Conservation (phyloP, 345 rosid species). For the Camelina laxa region DNA sequence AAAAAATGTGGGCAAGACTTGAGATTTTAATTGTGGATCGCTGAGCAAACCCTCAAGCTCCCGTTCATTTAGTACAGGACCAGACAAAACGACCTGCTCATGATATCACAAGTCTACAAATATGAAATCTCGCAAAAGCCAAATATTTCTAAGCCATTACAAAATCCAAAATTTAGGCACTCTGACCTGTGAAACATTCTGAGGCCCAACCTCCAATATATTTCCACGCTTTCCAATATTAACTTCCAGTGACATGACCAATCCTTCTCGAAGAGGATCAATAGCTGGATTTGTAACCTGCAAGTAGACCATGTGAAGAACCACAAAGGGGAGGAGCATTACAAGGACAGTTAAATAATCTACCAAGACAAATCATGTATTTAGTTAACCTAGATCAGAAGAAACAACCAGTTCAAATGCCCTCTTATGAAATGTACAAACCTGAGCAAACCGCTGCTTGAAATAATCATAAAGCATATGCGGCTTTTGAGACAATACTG, state of each 20-base stretch:
- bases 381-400: conserved; percentile 5
- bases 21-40: conserved; percentile 71
- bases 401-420: background rate
- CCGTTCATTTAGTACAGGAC: conserved; percentile 93
- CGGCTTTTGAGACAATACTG: conserved; percentile 86
- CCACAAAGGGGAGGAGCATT: conserved; percentile 20
- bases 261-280: conserved; percentile 96
- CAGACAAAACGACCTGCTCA: conserved; percentile 76
- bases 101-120: conserved; percentile 27
- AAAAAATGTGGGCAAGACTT: conserved; percentile 73
- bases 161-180: conserved; percentile 25
- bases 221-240: conserved; percentile 95
- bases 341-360: conserved; percentile 23
- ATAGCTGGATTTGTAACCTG: conserved; percentile 99
- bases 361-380: background rate
- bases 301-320: conserved; percentile 28
- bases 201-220: conserved; percentile 92
- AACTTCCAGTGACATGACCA: conserved; percentile 98
- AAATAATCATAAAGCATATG: conserved; percentile 98
- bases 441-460: conserved; percentile 99
- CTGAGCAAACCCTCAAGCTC: conserved; percentile 85
- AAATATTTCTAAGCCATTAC: conserved; percentile 14
- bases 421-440: conserved; percentile 41
- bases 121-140: conserved; percentile 27
- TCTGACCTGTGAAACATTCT: conserved; percentile 90